Evolutionary conservation across 1,284 basidiomycete species (phyloP), one percentile per base, ranked within the genome.

Genomic region (Golubevia sp.): DNA sequence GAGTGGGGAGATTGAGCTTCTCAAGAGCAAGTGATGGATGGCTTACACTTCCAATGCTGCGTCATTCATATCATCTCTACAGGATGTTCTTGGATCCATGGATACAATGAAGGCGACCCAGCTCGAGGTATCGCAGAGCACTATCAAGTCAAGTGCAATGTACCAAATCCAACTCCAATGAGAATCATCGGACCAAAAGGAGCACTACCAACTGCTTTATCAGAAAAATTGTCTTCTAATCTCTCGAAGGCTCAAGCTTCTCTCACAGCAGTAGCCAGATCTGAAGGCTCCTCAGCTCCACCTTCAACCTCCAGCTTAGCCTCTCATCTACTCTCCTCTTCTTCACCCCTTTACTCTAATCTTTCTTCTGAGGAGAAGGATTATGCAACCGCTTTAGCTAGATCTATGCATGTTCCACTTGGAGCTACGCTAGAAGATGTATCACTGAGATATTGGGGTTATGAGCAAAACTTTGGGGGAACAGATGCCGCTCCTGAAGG

Each of bases 361-460:
- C 66, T 74, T 51, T 66, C 49, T 2, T 66, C 67, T 25, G 93
- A 95, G 88, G 94, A 97, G 87, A 87, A 87, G 49, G 51, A 66
- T 15, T 70, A 81, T 0, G 84, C 82, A 0, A 60, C 71, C 15
- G 79, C 75, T 5, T 70, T 87, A 30, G 86, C 86, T 0, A 74
- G 87, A 30, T 83, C 84, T 50, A 77, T 86, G 30, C 86, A 87
- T 62, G 82, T 87, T 18, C 85, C 85, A 0, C 76, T 87, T 0
- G 87, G 87, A 1, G 76, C 85, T 53, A 81, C 82, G 62, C 80
- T 76, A 4, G 74, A 76, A 30, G 62, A 69, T 38, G 66, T 69
- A 0, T 62, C 68, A 24, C 64, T 76, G 11, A 59, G 59, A 20
- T 76, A 62, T 57, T 52, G 60, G 26, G 74, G 72, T 18, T 75